Base-by-base conservation (phyloP, 257 asterid species). In the Lithospermum erythrorhizon region DNA sequence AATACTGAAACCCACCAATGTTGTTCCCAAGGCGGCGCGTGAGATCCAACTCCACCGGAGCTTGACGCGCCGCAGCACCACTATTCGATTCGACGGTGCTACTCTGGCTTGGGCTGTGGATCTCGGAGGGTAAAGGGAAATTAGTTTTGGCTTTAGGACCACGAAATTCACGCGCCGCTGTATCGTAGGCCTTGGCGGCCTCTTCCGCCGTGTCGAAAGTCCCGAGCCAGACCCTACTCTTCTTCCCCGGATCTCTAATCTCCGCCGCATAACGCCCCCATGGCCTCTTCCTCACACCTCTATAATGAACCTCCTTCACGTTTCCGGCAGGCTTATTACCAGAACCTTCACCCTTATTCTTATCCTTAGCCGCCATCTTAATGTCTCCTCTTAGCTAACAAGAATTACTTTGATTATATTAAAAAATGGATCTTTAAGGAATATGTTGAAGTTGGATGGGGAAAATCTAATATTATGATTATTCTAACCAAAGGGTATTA, bases 251-350 rank as follows among this genome's bases (percentile, higher is more conserved):
- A 75, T 89, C 97, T 0, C 97, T 90, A 77, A 89, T 89, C 72
- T 89, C 97, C 60, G 97, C 95, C 58, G 97, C 97, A 76, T 83
- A 89, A 6, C 97, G 91, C 22, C 97, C 97, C 97, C 97, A 89
- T 1, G 97, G 97, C 82, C 97, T 74, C 93, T 89, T 89, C 64
- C 97, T 54, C 14, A 89, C 97, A 30, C 97, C 97, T 17, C 97
- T 21, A 76, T 60, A 89, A 70, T 79, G 95, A 17, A 75, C 75
- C 72, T 89, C 95, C 68, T 80, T 80, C 4, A 66, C 76, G 61
- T 65, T 87, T 70, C 66, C 89, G 71, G 37, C 74, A 23, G 15
- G 59, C 35, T 76, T 80, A 27, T 76, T 80, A 27, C 7, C 32
- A 27, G 32, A 27, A 27, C 32, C 32, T 27, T 27, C 32, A 27